phyloP scores from a whole-genome alignment of 164 flowering plant species.

The Piper longum region DNA sequence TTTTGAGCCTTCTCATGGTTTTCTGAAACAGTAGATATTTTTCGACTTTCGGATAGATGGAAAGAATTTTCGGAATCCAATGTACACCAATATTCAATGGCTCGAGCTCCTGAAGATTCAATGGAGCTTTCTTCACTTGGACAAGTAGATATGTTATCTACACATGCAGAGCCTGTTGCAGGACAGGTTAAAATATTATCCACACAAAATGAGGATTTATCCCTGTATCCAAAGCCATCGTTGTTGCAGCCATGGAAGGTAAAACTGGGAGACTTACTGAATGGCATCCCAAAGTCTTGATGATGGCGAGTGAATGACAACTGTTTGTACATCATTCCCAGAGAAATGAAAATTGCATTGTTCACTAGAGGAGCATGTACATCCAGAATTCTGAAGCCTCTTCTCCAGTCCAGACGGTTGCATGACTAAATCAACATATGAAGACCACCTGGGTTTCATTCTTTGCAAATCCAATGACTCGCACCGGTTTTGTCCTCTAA shows the following conservation, averaged over 20 bases:
- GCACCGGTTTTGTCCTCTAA: constrained; percentile 22
- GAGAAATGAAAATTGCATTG: constrained; percentile 4
- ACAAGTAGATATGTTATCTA: constrained; percentile 73
- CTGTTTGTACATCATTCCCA: neutral
- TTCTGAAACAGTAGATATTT: constrained; percentile 14
- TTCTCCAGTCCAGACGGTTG: constrained; percentile 5
- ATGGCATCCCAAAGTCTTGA: constrained; percentile 11
- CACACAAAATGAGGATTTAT: constrained; percentile 11
- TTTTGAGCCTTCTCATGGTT: constrained; percentile 20
- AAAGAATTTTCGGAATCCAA: constrained; percentile 76
- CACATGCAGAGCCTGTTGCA: constrained; percentile 33
- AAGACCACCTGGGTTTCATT: constrained; percentile 48
- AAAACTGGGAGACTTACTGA: constrained; percentile 10
- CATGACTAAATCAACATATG: constrained; percentile 52
- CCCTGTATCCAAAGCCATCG: constrained; percentile 11
- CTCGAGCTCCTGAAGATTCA: constrained; percentile 41
- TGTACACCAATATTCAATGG: constrained; percentile 45
- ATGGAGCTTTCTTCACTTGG: constrained; percentile 68
- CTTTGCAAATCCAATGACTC: constrained; percentile 39
- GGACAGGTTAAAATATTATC: constrained; percentile 20
- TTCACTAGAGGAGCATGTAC: constrained; percentile 8
- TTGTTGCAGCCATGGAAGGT: constrained; percentile 8
- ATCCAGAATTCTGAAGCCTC: constrained; percentile 4
- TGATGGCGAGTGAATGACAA: constrained; percentile 1
- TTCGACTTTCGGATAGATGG: constrained; percentile 54